These are phyloP conservation scores for Acanthochlamys bracteata DNA, from an alignment of 106 monocot genomes.

Conservation along the genomic window DNA sequence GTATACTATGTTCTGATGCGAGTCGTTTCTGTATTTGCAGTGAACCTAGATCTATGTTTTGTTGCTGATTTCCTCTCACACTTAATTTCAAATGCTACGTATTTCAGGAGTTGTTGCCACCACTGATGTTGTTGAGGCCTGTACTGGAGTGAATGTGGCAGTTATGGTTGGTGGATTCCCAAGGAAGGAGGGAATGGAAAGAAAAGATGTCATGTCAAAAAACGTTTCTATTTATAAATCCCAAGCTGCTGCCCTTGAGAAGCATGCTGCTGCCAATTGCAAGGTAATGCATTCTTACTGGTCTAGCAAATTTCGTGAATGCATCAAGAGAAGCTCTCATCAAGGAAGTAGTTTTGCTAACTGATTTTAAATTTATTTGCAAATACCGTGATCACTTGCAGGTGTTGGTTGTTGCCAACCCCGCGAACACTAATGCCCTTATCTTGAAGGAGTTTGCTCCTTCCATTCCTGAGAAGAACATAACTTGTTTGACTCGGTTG, in stretches of 20 bases:
- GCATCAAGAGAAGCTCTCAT: too few relatives aligned
- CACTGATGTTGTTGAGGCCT: slow-evolving; percentile 79
- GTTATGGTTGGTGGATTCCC: slow-evolving; percentile 94
- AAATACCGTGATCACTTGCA: slow-evolving; percentile 12
- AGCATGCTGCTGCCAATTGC: slow-evolving; percentile 78
- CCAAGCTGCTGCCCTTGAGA: slow-evolving; percentile 78
- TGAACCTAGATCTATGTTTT: too few relatives aligned
- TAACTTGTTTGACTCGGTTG: slow-evolving; percentile 77
- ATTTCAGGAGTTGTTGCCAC: slow-evolving; percentile 72
- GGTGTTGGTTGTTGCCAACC: slow-evolving; percentile 85
- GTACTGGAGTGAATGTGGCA: slow-evolving; percentile 71
- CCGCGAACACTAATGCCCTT: slow-evolving; percentile 83
- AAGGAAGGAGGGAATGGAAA: slow-evolving; percentile 90
- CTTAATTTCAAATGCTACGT: neutral
- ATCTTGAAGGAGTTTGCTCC: slow-evolving; percentile 85
- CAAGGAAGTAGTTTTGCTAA: too few relatives aligned
- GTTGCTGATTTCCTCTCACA: too few relatives aligned
- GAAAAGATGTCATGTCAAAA: slow-evolving; percentile 93
- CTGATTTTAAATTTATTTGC: neutral
- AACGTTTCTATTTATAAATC: slow-evolving; percentile 92
- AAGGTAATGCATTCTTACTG: slow-evolving; percentile 33
- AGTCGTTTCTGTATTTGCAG: too few relatives aligned
- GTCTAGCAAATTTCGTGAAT: too few relatives aligned
- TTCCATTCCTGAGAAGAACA: slow-evolving; percentile 74
- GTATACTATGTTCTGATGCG: slow-evolving; percentile 5